Evolutionary conservation across 2,329 filamentous ascomycete species (phyloP).

Genomic region (Talaromyces pinophilus): DNA sequence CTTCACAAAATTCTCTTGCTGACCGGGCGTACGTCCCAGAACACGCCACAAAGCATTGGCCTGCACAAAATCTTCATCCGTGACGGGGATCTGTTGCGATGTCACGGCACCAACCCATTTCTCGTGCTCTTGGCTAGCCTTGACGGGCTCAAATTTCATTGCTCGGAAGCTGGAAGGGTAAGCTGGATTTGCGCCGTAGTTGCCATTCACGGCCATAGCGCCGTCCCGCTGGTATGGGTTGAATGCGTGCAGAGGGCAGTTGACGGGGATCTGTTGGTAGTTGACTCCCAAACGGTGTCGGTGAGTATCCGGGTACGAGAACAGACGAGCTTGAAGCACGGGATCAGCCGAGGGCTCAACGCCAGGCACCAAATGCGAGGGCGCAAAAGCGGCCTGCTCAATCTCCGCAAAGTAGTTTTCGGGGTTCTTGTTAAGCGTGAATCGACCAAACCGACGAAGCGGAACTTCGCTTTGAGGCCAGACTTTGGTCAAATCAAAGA

Average conservation of each 20-base stretch:
- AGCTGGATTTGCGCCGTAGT: conserved; percentile 62
- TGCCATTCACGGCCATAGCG: conserved; percentile 65
- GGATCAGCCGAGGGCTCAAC: conserved; percentile 70
- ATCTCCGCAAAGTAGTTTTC: conserved; percentile 71
- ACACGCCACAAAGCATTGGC: conserved; percentile 48
- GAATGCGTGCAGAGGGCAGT: conserved; percentile 55
- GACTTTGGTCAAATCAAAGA: conserved; percentile 70
- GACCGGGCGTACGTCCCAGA: conserved; percentile 50
- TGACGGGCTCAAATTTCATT: conserved; percentile 42
- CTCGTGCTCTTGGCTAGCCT: conserved; percentile 47
- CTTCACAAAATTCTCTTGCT: conserved; percentile 62
- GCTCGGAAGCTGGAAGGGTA: conserved; percentile 51
- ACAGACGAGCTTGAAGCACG: conserved; percentile 68
- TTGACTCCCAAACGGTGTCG: conserved; percentile 65
- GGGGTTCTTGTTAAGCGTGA: conserved; percentile 66
- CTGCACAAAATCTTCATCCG: conserved; percentile 49
- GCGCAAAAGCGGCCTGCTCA: conserved; percentile 70
- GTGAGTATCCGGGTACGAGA: conserved; percentile 70
- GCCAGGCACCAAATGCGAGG: conserved; percentile 66
- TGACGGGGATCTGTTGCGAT: conserved; percentile 45
- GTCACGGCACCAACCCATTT: conserved; percentile 46
- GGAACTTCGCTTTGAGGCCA: conserved; percentile 67
- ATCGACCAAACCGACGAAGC: conserved; percentile 60
- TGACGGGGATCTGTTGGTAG: conserved; percentile 66
- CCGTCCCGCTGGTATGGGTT: conserved; percentile 74